Evolutionary conservation across 805 yeast genomes (phyloP), one percentile per base, ranked within the genome.

Genomic region (Lachancea meyersii): DNA sequence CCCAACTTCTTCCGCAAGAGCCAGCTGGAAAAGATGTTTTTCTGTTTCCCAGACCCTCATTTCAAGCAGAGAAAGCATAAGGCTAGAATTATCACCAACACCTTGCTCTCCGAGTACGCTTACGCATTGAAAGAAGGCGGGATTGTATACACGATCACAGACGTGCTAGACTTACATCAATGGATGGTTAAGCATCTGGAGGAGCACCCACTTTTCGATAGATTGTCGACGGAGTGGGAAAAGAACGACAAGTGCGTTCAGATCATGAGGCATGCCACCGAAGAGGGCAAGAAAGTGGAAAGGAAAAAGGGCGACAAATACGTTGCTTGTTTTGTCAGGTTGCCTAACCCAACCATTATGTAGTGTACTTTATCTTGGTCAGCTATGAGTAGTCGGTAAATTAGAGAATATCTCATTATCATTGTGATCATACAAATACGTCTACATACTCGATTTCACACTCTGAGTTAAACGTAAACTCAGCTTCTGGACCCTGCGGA

Each of bases 31-130:
- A 93, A 91, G 70, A 86, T 93, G 76, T 93, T 93, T 68, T 93
- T 93, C 70, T 93, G 98, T 64, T 93, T 93, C 75, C 98, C 98
- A n/a, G 98, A 93, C 65, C 98, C 98, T 6, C 98, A 93, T 64
- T 93, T 93, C 72, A 93, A 93, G 63, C 95, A 87, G 65, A 75
- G 97, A 59, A 93, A 93, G 61, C 98, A 93, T 67, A 93, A 93
- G 72, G 97, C 97, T 5, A 76, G 98, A 69, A 93, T 93, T 58
- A 77, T 93, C 51, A 89, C 98, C 42, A 82, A 80, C 51, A 91
- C 97, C 2, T 69, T 93, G 48, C 71, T 88, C 43, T 76, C 91
- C 22, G 98, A 93, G 64, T 93, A 93, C 61, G 97, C 98, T 2
- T 93, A 78, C 58, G 93, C 83, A 5, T 70, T 93, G 53, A 77